Evolutionary conservation across 2,329 filamentous ascomycete species (phyloP).

Genomic region (Scopulariopsis brevicaulis): DNA sequence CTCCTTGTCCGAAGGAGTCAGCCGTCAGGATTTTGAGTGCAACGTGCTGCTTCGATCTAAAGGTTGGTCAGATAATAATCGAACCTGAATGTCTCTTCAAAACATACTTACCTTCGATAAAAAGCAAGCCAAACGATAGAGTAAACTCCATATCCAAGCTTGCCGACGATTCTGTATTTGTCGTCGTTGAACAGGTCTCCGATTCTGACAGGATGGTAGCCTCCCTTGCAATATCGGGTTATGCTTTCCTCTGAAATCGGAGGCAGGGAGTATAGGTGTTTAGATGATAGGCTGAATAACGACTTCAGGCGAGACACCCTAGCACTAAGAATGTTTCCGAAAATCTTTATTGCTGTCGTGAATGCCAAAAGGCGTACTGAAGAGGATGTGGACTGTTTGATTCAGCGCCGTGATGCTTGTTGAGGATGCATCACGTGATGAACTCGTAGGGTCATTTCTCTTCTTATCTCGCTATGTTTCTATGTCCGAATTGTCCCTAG

Average conservation of each 20-base stretch:
- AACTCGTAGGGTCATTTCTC: no score
- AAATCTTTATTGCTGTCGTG: no score
- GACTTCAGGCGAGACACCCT: no score
- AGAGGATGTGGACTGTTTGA: no score
- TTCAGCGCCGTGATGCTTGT: no score
- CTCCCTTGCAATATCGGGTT: conserved; percentile 10
- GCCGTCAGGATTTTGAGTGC: conserved; percentile 17
- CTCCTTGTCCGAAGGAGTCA: conserved; percentile 5
- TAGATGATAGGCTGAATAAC: background rate
- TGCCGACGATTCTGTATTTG: conserved; percentile 12
- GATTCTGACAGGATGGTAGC: conserved; percentile 12
- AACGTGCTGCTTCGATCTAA: conserved; percentile 10
- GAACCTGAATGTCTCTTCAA: background rate
- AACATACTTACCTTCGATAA: conserved; percentile 7
- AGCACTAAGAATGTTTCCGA: no score
- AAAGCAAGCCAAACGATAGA: conserved; percentile 15
- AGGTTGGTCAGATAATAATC: no score
- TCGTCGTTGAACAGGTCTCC: conserved; percentile 11
- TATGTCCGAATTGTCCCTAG: no score
- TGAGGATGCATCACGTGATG: no score
- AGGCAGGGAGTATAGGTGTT: background rate
- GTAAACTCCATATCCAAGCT: conserved; percentile 13
- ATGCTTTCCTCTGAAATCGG: conserved; percentile 7
- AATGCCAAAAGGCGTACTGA: no score
- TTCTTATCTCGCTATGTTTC: no score